Evolutionary conservation across 352 stramenopile species (phyloP).

Genomic region (Phytophthora nicotianae): DNA sequence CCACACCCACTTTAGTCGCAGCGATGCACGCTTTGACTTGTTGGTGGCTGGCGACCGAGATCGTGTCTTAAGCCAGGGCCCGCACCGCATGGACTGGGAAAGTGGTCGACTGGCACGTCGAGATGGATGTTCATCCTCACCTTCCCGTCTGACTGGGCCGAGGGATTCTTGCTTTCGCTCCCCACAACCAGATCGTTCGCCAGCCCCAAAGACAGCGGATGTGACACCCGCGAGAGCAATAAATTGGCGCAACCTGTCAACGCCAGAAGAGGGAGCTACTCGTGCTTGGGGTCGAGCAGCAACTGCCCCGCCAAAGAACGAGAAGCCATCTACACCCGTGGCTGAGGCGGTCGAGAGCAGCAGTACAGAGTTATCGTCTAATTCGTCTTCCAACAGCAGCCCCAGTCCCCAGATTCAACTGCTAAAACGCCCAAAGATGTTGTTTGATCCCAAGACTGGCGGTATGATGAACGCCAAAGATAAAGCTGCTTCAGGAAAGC

Average conservation of each 20-base stretch:
- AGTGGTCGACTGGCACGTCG: conserved; percentile 6
- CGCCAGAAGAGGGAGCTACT: conserved; percentile 2
- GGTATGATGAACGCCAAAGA: conserved; percentile 56
- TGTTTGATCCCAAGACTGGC: conserved; percentile 77
- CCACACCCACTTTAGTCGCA: conserved; percentile 36
- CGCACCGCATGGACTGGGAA: conserved; percentile 25
- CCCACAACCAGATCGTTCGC: conserved; percentile 2
- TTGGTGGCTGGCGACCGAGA: conserved; percentile 14
- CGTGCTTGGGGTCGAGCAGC: not conserved
- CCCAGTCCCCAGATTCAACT: conserved; percentile 45
- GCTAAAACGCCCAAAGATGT: conserved; percentile 69
- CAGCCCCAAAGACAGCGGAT: conserved; percentile 7
- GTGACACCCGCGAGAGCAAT: conserved; percentile 2
- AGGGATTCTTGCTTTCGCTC: conserved; percentile 4
- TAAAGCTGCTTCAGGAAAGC: conserved; percentile 10
- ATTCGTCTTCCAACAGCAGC: conserved; percentile 24
- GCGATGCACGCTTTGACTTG: conserved; percentile 36
- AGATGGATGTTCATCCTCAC: conserved; percentile 8
- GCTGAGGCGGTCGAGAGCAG: conserved; percentile 9
- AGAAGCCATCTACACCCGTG: conserved; percentile 14
- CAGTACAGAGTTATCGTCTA: conserved; percentile 22
- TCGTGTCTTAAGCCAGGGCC: conserved; percentile 19
- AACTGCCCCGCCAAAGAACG: conserved; percentile 10
- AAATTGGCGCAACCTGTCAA: conserved; percentile 15
- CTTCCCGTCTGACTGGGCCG: not conserved